phyloP scores from a whole-genome alignment of 306 rosid species.

The Prunus mume region DNA sequence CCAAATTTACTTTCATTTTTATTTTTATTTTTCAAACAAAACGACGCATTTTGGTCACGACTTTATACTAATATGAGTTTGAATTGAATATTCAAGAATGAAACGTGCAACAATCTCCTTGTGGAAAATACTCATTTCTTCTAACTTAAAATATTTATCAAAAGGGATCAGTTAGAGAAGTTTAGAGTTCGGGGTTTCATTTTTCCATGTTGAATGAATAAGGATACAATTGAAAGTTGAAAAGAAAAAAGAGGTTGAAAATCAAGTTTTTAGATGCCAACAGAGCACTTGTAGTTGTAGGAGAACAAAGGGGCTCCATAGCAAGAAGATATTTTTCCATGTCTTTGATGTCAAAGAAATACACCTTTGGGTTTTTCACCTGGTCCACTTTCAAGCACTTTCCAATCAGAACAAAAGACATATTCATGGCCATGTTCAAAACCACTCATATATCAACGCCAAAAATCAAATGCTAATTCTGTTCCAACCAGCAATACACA shows the following conservation, averaged over 20 bases:
- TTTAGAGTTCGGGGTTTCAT: background rate
- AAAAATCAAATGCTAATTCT: constrained; percentile 38
- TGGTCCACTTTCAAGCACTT: constrained; percentile 20
- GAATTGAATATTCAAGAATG: background rate
- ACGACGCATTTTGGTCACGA: background rate
- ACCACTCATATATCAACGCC: constrained; percentile 42
- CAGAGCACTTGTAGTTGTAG: background rate
- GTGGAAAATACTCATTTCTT: background rate
- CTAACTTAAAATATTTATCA: too few species aligned
- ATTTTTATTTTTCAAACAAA: background rate
- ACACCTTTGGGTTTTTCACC: background rate
- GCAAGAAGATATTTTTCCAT: background rate
- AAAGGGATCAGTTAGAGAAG: too few species aligned
- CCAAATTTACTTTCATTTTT: background rate
- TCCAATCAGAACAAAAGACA: constrained; percentile 16
- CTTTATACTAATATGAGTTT: background rate
- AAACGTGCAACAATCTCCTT: background rate
- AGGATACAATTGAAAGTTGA: background rate
- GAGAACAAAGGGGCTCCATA: background rate
- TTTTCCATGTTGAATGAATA: background rate
- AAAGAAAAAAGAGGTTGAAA: background rate
- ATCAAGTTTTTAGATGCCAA: background rate
- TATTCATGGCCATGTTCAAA: constrained; percentile 42
- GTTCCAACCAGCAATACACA: constrained; percentile 16
- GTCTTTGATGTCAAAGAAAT: background rate